A percentile compares a stretch with the other conserved stretches of the same genome.
Evolutionary conservation across 192 early-diverging fungal species (phyloP).

Genomic region (Chytriomyces sp.): DNA sequence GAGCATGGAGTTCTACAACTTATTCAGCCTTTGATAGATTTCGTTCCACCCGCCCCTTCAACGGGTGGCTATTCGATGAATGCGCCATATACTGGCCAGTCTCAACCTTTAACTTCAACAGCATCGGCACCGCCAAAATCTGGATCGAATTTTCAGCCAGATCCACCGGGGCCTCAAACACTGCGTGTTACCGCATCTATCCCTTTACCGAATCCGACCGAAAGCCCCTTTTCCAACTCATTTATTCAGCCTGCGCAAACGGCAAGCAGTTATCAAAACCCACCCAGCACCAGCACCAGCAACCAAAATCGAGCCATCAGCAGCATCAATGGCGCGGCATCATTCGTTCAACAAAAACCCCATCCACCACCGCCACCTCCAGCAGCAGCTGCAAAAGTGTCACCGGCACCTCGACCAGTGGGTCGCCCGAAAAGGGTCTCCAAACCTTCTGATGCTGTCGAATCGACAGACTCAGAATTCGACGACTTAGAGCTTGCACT

Average conservation of each 20-base stretch:
- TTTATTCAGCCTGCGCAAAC: too few species aligned
- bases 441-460: not conserved
- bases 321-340: not conserved
- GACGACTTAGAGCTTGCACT: too few species aligned
- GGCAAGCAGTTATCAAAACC: too few species aligned
- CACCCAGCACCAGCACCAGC: too few species aligned
- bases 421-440: not conserved
- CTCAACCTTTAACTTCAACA: conserved; percentile 30
- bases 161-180: too few species aligned
- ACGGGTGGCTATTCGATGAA: not conserved
- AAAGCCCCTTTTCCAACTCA: too few species aligned
- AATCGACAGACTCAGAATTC: too few species aligned
- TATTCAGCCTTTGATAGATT: conserved; percentile 82
- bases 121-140: conserved; percentile 47
- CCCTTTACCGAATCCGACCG: too few species aligned
- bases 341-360: not conserved
- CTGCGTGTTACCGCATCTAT: too few species aligned
- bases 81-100: too few species aligned
- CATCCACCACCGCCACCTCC: not conserved
- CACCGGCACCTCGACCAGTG: not conserved
- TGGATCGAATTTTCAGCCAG: too few species aligned
- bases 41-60: conserved; percentile 66
- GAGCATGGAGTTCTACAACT: conserved; percentile 78
- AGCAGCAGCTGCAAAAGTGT: not conserved
- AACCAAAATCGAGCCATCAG: conserved; percentile 50